phyloP scores from a whole-genome alignment of 345 rosid species.

The Moringa oleifera region DNA sequence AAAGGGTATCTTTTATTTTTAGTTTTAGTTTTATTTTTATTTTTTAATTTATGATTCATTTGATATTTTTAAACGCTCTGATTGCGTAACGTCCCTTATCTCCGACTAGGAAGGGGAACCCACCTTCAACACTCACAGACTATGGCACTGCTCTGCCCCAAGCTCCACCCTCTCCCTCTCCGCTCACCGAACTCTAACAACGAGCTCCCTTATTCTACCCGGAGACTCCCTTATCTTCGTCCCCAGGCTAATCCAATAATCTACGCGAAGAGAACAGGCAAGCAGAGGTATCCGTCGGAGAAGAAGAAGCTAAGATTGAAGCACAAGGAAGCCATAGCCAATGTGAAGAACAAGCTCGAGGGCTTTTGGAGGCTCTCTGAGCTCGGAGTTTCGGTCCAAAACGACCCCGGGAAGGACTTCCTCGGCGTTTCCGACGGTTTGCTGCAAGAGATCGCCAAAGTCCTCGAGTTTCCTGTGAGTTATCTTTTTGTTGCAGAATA shows the following conservation, averaged over 20 bases:
- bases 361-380: conserved; percentile 87
- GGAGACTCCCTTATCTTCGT: conserved; percentile 17
- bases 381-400: conserved; percentile 59
- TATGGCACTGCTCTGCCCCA: conserved; percentile 30
- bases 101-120: background rate
- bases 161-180: conserved; percentile 17
- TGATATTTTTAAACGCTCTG: too few relatives aligned
- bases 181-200: conserved; percentile 8
- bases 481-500: background rate
- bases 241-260: conserved; percentile 24
- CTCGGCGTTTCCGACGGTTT: conserved; percentile 56
- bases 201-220: conserved; percentile 12
- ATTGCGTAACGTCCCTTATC: background rate
- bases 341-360: conserved; percentile 56
- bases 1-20: too few relatives aligned
- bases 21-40: too few relatives aligned
- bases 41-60: too few relatives aligned
- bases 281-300: conserved; percentile 89
- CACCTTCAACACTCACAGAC: background rate
- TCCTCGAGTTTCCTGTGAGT: conserved; percentile 71
- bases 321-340: conserved; percentile 45
- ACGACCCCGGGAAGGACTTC: conserved; percentile 88
- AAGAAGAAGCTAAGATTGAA: conserved; percentile 68
- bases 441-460: conserved; percentile 78
- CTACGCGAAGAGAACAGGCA: conserved; percentile 80